Evolutionary conservation across 2,329 filamentous ascomycete genomes (phyloP), one percentile per base, ranked within the genome.

Genomic region (Xylariaceae sp.): DNA sequence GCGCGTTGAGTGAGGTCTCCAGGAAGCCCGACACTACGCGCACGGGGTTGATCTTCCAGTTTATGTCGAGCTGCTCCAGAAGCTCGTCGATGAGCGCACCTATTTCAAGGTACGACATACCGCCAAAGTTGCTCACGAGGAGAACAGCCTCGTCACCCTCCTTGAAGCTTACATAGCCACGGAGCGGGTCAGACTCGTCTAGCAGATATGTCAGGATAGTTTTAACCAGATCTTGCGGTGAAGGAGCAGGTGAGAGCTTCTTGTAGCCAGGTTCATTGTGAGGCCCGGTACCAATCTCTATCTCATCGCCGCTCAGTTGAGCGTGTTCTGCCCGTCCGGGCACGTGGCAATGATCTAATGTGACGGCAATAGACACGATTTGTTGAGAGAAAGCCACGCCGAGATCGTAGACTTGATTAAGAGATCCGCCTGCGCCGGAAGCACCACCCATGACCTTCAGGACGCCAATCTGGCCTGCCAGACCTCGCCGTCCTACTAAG

Each of bases 1-100:
- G 80, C 0, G 85, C 87, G 59, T 90, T 89, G 63, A 91, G 78
- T 13, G 85, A 88, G 0, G 87, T 89, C 78, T 89, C 88, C 50
- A 86, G 80, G 23, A 82, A 85, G 1, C 87, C 87, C 0, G 79
- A 73, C 45, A 82, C 77, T 45, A 88, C 78, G 24, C 87, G 77
- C 3, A 77, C 75, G 0, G 81, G 81, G 40, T 72, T 68, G 4
- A 82, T 73, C 5, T 73, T 71, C 77, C 80, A 84, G 54, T 75
- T 66, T 0, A 52, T 57, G 6, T 70, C 70, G 9, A 84, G 69
- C 63, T 83, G 81, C 32, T 74, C 72, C 6, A 82, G 73, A 9
- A 82, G 65, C 67, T 83, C 81, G 52, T 82, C 76, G 10, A 79
- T 72, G 3, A 83, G 69, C 1, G 80, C 82, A 6, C 79, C 77